Base-by-base conservation (phyloP, 163 green algal genomes). In the Chlorella variabilis region DNA sequence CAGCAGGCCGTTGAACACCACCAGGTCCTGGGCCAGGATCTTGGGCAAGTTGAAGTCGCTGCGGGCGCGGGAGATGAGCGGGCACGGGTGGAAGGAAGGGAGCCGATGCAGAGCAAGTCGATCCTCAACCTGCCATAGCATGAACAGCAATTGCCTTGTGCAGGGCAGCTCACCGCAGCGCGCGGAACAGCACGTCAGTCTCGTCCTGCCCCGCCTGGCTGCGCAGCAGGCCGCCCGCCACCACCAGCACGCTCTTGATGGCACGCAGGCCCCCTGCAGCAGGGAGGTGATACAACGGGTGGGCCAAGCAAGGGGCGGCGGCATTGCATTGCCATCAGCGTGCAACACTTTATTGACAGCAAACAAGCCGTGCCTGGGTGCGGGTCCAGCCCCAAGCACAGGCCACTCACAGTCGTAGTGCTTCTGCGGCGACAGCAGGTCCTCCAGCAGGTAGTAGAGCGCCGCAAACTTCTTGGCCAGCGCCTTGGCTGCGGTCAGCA, bases 21-120 rank as follows among this genome's bases (percentile, higher is more conserved):
- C 85, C 4, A 91, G 94, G 88, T 98, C 95, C 76, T 98, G 94
- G 3, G 91, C 87, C 23, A 94, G 96, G 54, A 98, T 90, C 89
- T 98, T 98, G 83, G 93, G 94, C 63, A 98, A 85, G 91, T 98
- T 98, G 92, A 98, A 98, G 89, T 98, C 95, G 27, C 73, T 80
- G 73, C 56, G 18, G 25, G 27, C 21, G 23, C 41, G 15, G 41
- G 13, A 2, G 1, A 33, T 36, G 8, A 73, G 4, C 21, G 11
- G 51, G 15, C 15, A 29, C 51, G 51, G 20, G 18, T 9, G 54
- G 23, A 29, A 9, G 23, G 54, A 63, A n/a, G 23, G 18, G 20
- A 11, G 18, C 54, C 23, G 54, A 63, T 29, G 54, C 23, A 29
- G 18, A 54, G 45, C 11, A 54, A 54, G 45, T 11, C n/a, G n/a